Evolutionary conservation across 1,139 yeast genomes (phyloP), one percentile per base, ranked within the genome.

Genomic region (Hyphopichia pseudoburtonii): DNA sequence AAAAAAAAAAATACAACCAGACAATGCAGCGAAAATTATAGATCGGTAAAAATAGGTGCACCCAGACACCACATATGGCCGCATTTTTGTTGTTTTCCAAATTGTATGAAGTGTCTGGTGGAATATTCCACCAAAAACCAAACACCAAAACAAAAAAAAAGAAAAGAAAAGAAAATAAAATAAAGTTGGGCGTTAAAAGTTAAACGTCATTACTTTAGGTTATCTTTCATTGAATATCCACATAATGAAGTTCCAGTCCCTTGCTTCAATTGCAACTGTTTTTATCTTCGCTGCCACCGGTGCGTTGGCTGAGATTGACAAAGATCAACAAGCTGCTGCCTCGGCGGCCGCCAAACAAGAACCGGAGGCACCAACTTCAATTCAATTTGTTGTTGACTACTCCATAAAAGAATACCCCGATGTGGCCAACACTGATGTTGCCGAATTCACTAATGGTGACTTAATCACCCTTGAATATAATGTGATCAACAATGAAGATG

Each of bases 401-500:
- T 30, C 47, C n/a, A 57, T 76, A 37, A 59, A 60, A 21, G 75
- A 71, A 46, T 59, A 56, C 34, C 78, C 77, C 35, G 64, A 62
- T 4, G 51, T 62, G 18, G 45, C 56, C 2, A 51, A 53, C 18
- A 43, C 57, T 18, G 76, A 65, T 28, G 66, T 73, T 18, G 72
- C 73, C 7, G 71, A 69, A 32, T 56, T 73, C 37, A 48, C 44
- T 49, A 76, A 78, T 50, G 84, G 78, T 32, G 82, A 83, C 33
- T 68, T 71, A 30, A 64, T 80, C 33, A 66, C 80, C 3, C 59
- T 88, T 42, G 60, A 64, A 33, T 82, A 84, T 58, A 57, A 66
- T 4, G 71, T 86, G 41, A 53, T 60, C 38, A 86, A 86, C 56
- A 63, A 71, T 25, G 95, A 85, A 53, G 74, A 70, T 2, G 59